Base-by-base conservation (phyloP, 768 basidiomycete genomes). In the Xanthoconium purpureum region DNA sequence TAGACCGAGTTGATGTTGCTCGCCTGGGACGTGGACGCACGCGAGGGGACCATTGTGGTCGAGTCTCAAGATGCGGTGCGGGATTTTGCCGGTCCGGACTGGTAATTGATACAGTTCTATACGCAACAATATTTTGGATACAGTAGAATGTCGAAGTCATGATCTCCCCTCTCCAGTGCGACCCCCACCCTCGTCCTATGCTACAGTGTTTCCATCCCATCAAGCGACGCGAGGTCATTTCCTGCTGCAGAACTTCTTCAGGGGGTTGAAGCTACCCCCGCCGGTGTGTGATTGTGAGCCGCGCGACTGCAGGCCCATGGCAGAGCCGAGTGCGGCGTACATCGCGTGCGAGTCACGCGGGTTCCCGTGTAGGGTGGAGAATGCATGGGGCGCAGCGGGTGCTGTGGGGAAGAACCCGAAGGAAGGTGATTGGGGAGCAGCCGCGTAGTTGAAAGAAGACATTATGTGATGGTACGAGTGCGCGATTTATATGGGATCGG, bases 291-390 rank as follows among this genome's bases (percentile, higher is more conserved):
- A 53, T 59, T 56, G 55, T 65, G 66, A 45, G 71, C 59, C 30
- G 72, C 61, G 36, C 20, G 60, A 47, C 53, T 59, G 64, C 20
- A 59, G 17, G 52, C 70, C 56, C 68, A 67, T 55, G 32, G 71
- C 59, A 14, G 71, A 61, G 57, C 72, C 63, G 54, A 84, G 77
- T 5, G 81, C 74, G 38, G 83, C 75, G 71, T 82, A 85, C 80
- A 84, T 82, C 59, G 72, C 70, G 63, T 87, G 82, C 5, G 75
- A 66, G 61, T 85, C 82, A 50, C 85, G 83, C 38, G 85, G 85
- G 62, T 82, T 78, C 69, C 81, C 81, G 66, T 84, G 80, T 52
- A 86, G 75, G 43, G 76, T 63, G 12, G 74, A 67, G 67, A 87
- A 85, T 13, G 83, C 80, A 54, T 84, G 82, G 51, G 84, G 84